Evolutionary conservation across 2,329 filamentous ascomycete species (phyloP).

Genomic region (Trichoderma hamatum): DNA sequence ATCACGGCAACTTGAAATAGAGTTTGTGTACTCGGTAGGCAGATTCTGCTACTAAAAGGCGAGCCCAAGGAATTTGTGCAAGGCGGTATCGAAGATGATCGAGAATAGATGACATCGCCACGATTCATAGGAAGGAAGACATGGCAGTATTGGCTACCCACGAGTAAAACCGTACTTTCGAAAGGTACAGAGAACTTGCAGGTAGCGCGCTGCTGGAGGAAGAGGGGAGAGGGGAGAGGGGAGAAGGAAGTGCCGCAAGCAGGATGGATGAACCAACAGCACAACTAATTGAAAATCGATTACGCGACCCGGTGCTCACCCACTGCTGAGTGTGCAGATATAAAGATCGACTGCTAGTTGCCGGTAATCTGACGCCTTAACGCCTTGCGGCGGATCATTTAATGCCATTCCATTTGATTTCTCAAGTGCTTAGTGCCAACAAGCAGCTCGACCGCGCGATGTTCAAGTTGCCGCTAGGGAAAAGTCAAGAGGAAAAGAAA

Average conservation of each 20-base stretch:
- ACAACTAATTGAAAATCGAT: not conserved
- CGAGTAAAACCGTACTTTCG: not conserved
- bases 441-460: not conserved
- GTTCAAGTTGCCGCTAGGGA: not conserved
- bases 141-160: not conserved
- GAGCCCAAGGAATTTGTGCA: not conserved
- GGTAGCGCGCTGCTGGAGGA: not conserved
- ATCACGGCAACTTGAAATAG: not conserved
- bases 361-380: conserved; percentile 31
- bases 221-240: not conserved
- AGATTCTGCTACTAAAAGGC: not conserved
- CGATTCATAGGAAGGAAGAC: not conserved
- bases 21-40: not conserved
- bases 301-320: not conserved
- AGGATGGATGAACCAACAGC: not conserved
- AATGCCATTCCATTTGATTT: conserved; percentile 22
- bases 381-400: conserved; percentile 25
- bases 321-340: not conserved
- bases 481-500: not conserved
- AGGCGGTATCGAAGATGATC: not conserved
- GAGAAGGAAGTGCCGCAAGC: not conserved
- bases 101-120: not conserved
- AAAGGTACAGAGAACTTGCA: not conserved
- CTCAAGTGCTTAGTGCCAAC: conserved; percentile 5
- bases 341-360: conserved; percentile 19